Evolutionary conservation across 441 rosid species (phyloP).

Genomic region (Pelargonium myrrhifolium): DNA sequence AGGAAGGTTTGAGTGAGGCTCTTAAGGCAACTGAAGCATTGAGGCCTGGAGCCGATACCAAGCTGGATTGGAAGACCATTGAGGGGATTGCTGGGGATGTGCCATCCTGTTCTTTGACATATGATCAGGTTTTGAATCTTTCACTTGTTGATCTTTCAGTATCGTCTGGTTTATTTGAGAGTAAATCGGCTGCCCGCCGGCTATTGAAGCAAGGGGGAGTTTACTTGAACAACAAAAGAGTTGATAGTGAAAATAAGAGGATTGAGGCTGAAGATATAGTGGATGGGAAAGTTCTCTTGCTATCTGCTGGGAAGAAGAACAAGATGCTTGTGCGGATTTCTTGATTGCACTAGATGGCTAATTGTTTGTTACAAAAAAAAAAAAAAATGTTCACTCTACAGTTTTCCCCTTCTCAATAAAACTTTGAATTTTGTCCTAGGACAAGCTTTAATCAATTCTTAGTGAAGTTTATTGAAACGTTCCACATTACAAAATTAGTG

Average conservation of each 20-base stretch:
- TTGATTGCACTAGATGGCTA: constrained; percentile 23
- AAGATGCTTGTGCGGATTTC: constrained; percentile 74
- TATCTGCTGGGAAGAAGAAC: constrained; percentile 93
- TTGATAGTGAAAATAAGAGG: constrained; percentile 62
- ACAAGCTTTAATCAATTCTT: not conserved
- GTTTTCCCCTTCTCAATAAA: not conserved
- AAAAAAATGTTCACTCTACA: not conserved
- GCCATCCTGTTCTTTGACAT: constrained; percentile 65
- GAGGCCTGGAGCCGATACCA: constrained; percentile 86
- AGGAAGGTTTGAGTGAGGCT: constrained; percentile 82
- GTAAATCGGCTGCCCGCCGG: constrained; percentile 79
- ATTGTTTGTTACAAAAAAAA: not conserved
- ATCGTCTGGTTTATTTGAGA: constrained; percentile 68
- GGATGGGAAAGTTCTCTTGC: constrained; percentile 77
- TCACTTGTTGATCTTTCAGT: constrained; percentile 63
- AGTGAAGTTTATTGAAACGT: not conserved
- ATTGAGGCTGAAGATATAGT: constrained; percentile 68
- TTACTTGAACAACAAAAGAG: constrained; percentile 83
- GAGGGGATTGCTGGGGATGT: constrained; percentile 84
- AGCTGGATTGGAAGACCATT: constrained; percentile 79
- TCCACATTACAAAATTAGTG: not conserved
- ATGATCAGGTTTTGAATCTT: constrained; percentile 46
- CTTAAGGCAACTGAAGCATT: constrained; percentile 83
- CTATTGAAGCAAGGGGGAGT: constrained; percentile 88
- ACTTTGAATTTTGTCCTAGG: not conserved